Base-by-base conservation (phyloP, 2,329 filamentous ascomycete genomes). In the Didymellaceae sp. region DNA sequence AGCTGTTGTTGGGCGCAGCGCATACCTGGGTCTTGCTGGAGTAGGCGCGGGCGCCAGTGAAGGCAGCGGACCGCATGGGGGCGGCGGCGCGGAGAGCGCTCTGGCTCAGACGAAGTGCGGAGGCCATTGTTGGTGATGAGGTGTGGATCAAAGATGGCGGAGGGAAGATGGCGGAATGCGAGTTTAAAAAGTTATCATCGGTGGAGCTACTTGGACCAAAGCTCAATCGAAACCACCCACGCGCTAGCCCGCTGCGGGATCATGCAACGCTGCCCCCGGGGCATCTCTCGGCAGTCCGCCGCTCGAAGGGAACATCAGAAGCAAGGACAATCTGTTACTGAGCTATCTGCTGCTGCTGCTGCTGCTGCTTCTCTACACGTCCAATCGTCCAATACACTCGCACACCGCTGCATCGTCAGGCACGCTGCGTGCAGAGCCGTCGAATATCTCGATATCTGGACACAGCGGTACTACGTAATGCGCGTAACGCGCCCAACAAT, bases 21-120 rank as follows among this genome's bases (percentile, higher is more conserved):
- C 80, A 71, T 81, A 95, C 91, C 84, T 92, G 87, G 67, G 88
- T 85, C 85, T 97, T 97, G 65, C 91, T 87, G 58, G 92, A 96
- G 81, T 97, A 97, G 84, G 85, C 91, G 78, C 94, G 87, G 73
- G 89, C 80, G 74, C 89, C 87, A 80, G 87, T 91, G 82, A 91
- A 92, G 74, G 86, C 86, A 64, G 86, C 83, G 72, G 86, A 86
- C 73, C 86, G 82, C 74, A 83, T 82, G 71, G 90, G 66, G 51
- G 73, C 59, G 57, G 86, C 81, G 72, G 90, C 84, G 80, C 92
- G 88, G 74, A 97, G 82, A 77, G 90, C 86, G 76, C 89, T 84
- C 72, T 88, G 86, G 80, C 88, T 86, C 73, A 96, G 78, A 82
- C 90, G 88, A 75, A 94, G 79, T 74, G 90, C 84, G 73, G 90